Conservation (phyloP, 441 rosid genomes). For the Populus tomentosa region DNA sequence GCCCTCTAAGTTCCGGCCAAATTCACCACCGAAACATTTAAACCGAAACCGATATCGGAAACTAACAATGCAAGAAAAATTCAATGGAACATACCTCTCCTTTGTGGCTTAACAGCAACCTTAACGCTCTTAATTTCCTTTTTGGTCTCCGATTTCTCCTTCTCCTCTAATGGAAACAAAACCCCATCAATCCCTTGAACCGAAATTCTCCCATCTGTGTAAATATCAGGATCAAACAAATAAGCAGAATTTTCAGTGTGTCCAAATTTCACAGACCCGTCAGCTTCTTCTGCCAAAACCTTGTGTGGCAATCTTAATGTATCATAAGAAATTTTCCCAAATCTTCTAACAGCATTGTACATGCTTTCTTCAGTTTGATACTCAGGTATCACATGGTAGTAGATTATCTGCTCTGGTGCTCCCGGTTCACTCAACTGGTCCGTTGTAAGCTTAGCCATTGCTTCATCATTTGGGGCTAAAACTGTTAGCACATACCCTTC, state of each 20-base stretch:
- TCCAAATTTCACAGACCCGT: constrained; percentile 94
- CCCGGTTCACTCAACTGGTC: constrained; percentile 90
- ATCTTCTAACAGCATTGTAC: constrained; percentile 91
- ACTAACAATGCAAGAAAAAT: background rate
- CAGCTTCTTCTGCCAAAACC: constrained; percentile 83
- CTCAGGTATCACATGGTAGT: constrained; percentile 84
- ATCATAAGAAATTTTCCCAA: constrained; percentile 76
- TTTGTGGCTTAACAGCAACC: constrained; percentile 54
- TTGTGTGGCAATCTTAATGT: constrained; percentile 83
- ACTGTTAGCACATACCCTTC: too few relatives aligned
- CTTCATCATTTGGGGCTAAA: constrained; percentile 65
- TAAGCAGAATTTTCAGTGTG: constrained; percentile 66
- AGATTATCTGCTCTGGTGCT: constrained; percentile 82
- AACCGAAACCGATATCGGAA: background rate
- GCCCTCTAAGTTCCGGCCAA: too few relatives aligned
- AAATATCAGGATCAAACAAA: constrained; percentile 90
- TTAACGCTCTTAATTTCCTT: constrained; percentile 32
- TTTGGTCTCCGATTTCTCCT: constrained; percentile 31
- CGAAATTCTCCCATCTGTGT: constrained; percentile 86
- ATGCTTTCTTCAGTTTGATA: constrained; percentile 98
- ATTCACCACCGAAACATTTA: too few relatives aligned
- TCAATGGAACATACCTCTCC: constrained; percentile 59
- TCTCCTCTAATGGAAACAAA: constrained; percentile 62
- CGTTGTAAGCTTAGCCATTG: constrained; percentile 82
- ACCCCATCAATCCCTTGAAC: constrained; percentile 96